Evolutionary conservation across 225 moss, liverwort and hornwort species (phyloP), one percentile per base, ranked within the genome.

Genomic region (Ulota crispa): DNA sequence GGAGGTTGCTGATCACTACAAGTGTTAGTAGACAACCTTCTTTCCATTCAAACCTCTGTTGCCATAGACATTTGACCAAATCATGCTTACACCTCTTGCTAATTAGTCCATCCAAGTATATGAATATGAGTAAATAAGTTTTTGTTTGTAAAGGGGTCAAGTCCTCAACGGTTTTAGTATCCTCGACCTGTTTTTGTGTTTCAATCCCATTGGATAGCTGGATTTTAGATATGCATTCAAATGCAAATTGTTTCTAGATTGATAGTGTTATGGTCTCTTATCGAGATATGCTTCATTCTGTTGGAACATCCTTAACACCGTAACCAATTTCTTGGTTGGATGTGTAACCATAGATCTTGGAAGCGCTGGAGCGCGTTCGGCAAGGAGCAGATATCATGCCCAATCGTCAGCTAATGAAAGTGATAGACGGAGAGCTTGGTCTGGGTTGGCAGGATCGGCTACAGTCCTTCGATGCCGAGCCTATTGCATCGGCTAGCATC

Each of bases 341-440:
- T 72, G 57, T 72, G 57, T 83, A 45, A 60, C 31, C 55, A 56
- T 86, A 98, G 97, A 83, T 98, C 42, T 87, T 94, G 83, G 91
- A 93, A 66, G 98, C 98, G 72, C 90, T 99, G 83, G 98, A 99
- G 85, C 93, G 92, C 54, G 98, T 99, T 21, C 90, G 98, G 87
- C 98, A 99, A 83, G 98, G 98, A 67, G 98, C 98, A 77, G 95
- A 99, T 80, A 90, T 92, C 31, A 99, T 99, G 98, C 98, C 98
- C 27, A 89, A 87, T 55, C 91, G 88, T 45, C 98, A 99, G 79
- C 66, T 99, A 61, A 79, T 86, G 87, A 99, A 95, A 86, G 94
- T 94, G 72, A 89, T 95, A 27, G 91, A 92, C 41, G 85, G 55
- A 55, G 95, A 96, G 78, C 89, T 99, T 68, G 95, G 98, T 84